These are phyloP conservation scores for Diaporthe citriasiana DNA, from an alignment of 2,329 filamentous ascomycete genomes.

Conservation along the genomic window DNA sequence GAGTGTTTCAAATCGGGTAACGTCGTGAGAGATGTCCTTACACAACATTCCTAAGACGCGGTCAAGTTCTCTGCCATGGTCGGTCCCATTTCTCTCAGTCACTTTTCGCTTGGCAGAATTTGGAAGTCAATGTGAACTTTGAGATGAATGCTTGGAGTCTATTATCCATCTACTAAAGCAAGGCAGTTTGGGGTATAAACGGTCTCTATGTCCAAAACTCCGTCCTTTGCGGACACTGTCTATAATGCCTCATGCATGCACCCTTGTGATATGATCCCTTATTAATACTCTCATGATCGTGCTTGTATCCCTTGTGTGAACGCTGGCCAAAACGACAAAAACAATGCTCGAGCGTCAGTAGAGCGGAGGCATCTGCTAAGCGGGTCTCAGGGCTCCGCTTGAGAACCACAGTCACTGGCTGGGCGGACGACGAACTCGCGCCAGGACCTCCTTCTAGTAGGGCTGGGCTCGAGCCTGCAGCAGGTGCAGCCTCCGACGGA, in stretches of 20 bases:
- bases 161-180: constrained; percentile 28
- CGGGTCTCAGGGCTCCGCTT: neutral
- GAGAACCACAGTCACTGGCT: neutral
- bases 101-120: neutral
- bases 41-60: neutral
- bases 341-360: neutral
- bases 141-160: constrained; percentile 1
- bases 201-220: constrained; percentile 35
- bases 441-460: constrained; percentile 40
- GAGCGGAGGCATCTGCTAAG: neutral
- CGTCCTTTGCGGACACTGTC: constrained; percentile 27
- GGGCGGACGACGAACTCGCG: constrained; percentile 34
- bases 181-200: constrained; percentile 40
- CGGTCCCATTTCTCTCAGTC: neutral
- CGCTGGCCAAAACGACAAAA: constrained; percentile 20
- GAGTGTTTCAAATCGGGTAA: neutral
- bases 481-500: constrained; percentile 53
- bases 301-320: neutral
- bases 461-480: constrained; percentile 52
- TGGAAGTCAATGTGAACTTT: too few relatives aligned
- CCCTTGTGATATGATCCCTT: constrained; percentile 3
- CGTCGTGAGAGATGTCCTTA: neutral
- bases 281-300: constrained; percentile 12
- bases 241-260: constrained; percentile 34
- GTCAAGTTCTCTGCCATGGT: neutral